Percentiles rank a stretch among this genome's conserved stretches.
Evolutionary conservation across 164 flowering plant genomes (phyloP).

Genomic region (Magnolia sinica): DNA sequence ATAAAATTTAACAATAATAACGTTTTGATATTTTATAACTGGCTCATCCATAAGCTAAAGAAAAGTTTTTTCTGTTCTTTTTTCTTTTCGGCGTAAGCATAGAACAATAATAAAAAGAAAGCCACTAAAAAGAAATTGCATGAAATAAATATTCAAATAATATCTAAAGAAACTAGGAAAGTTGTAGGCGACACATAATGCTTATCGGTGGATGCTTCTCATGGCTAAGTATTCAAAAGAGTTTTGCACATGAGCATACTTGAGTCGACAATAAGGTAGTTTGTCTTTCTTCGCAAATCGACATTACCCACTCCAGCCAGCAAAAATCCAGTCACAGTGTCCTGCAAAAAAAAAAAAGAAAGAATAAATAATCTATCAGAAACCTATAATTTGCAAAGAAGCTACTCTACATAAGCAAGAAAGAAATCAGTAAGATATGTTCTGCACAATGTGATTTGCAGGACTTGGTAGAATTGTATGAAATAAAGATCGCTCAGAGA

Average conservation of each 20-base stretch:
- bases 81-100: too few species aligned
- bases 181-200: neutral
- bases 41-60: too few species aligned
- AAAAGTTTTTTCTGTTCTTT: too few species aligned
- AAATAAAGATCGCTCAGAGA: too few species aligned
- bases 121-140: neutral
- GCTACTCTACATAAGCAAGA: too few species aligned
- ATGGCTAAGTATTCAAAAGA: neutral
- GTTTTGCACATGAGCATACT: constrained; percentile 43
- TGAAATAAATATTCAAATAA: neutral
- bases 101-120: too few species aligned
- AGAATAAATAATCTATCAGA: neutral
- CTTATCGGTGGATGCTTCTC: neutral
- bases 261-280: constrained; percentile 92
- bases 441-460: too few species aligned
- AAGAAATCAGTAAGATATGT: too few species aligned
- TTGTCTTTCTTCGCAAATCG: constrained; percentile 91
- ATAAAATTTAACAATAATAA: too few species aligned
- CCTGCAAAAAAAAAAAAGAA: constrained; percentile 37
- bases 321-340: constrained; percentile 86
- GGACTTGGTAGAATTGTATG: too few species aligned
- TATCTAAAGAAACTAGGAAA: neutral
- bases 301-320: constrained; percentile 98
- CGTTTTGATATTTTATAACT: too few species aligned
- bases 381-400: too few species aligned